phyloP scores from a whole-genome alignment of 2,329 filamentous ascomycete species.

The Zymoseptoria passerinii region DNA sequence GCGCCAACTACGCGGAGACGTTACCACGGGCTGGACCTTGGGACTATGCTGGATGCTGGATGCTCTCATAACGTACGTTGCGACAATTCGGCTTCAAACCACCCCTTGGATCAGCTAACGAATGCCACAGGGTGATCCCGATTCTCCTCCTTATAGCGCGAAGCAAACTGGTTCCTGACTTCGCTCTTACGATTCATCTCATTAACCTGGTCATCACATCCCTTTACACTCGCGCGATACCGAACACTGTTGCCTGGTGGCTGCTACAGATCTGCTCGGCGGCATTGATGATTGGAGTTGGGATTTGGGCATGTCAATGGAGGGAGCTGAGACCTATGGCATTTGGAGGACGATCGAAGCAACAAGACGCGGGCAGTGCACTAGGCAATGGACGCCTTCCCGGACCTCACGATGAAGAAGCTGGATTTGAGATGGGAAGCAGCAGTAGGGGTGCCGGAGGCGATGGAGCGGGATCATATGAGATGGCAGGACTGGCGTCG shows the following conservation, averaged over 20 bases:
- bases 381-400: slow-evolving; percentile 11
- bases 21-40: slow-evolving; percentile 61
- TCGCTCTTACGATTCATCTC: slow-evolving; percentile 79
- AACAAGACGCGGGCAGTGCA: slow-evolving; percentile 12
- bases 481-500: slow-evolving; percentile 38
- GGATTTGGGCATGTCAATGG: slow-evolving; percentile 86
- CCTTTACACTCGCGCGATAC: slow-evolving; percentile 69
- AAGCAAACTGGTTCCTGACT: slow-evolving; percentile 91
- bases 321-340: slow-evolving; percentile 80
- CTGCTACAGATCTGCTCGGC: slow-evolving; percentile 53
- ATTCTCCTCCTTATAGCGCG: slow-evolving; percentile 77
- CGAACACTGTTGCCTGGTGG: slow-evolving; percentile 84
- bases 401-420: slow-evolving; percentile 28
- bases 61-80: slow-evolving; percentile 53
- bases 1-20: slow-evolving; percentile 57
- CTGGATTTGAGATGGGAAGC: slow-evolving; percentile 32
- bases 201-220: slow-evolving; percentile 71
- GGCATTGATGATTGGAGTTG: slow-evolving; percentile 58
- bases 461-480: slow-evolving; percentile 41
- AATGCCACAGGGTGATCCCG: slow-evolving; percentile 60
- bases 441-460: slow-evolving; percentile 32
- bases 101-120: not conserved
- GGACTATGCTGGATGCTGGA: slow-evolving; percentile 61
- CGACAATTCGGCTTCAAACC: not conserved
- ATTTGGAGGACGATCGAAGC: slow-evolving; percentile 57